phyloP scores from a whole-genome alignment of 345 rosid species.

The Passiflora organensis region DNA sequence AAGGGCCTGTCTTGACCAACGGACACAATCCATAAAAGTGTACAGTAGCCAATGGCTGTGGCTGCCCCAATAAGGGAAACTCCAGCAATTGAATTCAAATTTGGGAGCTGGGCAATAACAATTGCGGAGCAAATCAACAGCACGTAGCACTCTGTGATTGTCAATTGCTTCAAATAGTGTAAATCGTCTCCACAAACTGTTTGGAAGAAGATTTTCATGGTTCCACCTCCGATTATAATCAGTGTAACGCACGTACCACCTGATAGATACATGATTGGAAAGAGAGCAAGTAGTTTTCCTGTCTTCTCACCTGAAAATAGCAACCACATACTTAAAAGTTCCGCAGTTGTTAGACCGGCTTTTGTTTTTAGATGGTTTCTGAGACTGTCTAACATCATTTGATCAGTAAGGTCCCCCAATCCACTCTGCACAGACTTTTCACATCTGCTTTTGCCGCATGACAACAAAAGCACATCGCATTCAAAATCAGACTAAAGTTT shows the following conservation, averaged over 20 bases:
- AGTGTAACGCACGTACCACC: constrained; percentile 54
- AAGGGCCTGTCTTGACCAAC: constrained; percentile 20
- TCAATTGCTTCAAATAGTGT: constrained; percentile 21
- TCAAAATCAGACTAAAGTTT: too few relatives aligned
- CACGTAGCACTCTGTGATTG: constrained; percentile 40
- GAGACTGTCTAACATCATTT: neutral
- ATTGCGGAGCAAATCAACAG: constrained; percentile 42
- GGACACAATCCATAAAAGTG: constrained; percentile 42
- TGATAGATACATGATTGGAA: constrained; percentile 57
- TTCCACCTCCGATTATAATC: constrained; percentile 49
- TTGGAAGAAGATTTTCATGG: constrained; percentile 41
- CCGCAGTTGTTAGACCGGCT: too few relatives aligned
- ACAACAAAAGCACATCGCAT: too few relatives aligned
- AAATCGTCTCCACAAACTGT: constrained; percentile 28
- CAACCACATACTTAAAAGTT: neutral
- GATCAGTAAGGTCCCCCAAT: neutral
- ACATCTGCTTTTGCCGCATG: neutral
- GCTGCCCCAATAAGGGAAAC: constrained; percentile 54
- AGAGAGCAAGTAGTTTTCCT: constrained; percentile 46
- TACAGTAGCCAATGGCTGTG: constrained; percentile 51
- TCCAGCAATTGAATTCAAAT: constrained; percentile 57
- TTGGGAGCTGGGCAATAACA: constrained; percentile 53
- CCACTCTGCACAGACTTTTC: neutral
- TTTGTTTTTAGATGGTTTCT: too few relatives aligned
- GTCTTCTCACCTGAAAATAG: constrained; percentile 39